Conservation (phyloP, 176 grass and related monocot species). For the Panicum miliaceum region DNA sequence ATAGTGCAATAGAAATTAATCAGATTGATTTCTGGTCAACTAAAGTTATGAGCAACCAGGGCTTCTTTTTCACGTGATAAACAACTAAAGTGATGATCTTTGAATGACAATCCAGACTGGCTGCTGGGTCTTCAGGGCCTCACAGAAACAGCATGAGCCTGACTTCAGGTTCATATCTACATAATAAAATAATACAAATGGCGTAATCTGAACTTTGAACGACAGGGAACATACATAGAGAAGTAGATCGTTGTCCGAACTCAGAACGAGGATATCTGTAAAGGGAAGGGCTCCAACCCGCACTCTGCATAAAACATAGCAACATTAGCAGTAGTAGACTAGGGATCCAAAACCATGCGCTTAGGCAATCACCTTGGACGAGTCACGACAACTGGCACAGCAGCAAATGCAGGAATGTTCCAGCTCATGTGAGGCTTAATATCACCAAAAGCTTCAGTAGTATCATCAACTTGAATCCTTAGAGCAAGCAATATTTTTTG, state of each 20-base stretch:
- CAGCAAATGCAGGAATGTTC: conserved; percentile 89
- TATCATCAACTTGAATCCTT: conserved; percentile 71
- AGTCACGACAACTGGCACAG: conserved; percentile 75
- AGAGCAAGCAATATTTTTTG: conserved; percentile 84
- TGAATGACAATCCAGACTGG: conserved; percentile 4
- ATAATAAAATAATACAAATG: conserved; percentile 18
- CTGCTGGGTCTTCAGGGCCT: not conserved
- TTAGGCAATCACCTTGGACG: conserved; percentile 83
- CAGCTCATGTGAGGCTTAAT: conserved; percentile 82
- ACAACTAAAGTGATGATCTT: not conserved
- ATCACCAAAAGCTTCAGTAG: conserved; percentile 58
- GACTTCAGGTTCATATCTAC: conserved; percentile 23
- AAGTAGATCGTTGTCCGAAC: conserved; percentile 77
- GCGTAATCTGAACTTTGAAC: not conserved
- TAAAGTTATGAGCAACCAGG: conserved; percentile 14
- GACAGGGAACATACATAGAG: conserved; percentile 78
- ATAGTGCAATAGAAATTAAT: not conserved
- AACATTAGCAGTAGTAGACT: conserved; percentile 29
- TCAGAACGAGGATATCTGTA: conserved; percentile 77
- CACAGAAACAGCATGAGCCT: not conserved
- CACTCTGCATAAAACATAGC: conserved; percentile 60
- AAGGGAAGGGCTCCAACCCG: conserved; percentile 72
- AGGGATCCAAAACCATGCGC: conserved; percentile 39
- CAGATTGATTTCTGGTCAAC: conserved; percentile 2
- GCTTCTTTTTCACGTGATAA: conserved; percentile 5